Evolutionary conservation across 129 eudicot genomes (phyloP), one percentile per base, ranked within the genome.

Genomic region (Lactuca sativa): DNA sequence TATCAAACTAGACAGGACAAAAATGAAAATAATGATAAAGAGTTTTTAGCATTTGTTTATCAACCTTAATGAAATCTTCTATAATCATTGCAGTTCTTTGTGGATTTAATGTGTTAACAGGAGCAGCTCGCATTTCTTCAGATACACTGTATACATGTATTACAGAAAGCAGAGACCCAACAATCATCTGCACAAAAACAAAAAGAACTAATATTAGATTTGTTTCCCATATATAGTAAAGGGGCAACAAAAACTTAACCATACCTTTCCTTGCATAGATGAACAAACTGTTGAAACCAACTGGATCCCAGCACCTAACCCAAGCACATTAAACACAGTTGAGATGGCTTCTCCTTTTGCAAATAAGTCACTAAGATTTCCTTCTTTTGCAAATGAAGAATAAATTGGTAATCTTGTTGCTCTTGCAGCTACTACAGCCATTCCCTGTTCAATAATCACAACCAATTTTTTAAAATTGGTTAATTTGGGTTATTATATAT

Each of bases 351-450:
- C 99, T 38, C 99, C 97, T 85, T 93, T 90, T 49, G 99, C 99
- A 79, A 95, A 95, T 74, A 95, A 83, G 73, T 95, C 99, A 67
- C 99, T 95, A 14, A 95, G 96, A 75, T 95, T 95, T 51, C 99
- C 99, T 78, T 95, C 99, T 83, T 95, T 95, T 25, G 97, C 99
- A 78, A 95, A 95, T 7, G 99, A 90, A 54, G 99, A 95, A 74
- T 95, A 95, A 76, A 95, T 82, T 9, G 99, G 97, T 84, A 95
- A 79, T 80, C 99, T 85, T 72, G 99, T 95, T 14, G 97, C 97
- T 80, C 99, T 90, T 63, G 99, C 99, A 56, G 99, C 97, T 75
- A 95, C 99, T 69, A 87, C 96, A 25, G 99, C 99, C 99, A 95
- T 95, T 80, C 99, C 99, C 99, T 90, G 86, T 71, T 52, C 67